phyloP scores from a whole-genome alignment of 495 filamentous ascomycete genomes.

The Wilcoxina mikolae region DNA sequence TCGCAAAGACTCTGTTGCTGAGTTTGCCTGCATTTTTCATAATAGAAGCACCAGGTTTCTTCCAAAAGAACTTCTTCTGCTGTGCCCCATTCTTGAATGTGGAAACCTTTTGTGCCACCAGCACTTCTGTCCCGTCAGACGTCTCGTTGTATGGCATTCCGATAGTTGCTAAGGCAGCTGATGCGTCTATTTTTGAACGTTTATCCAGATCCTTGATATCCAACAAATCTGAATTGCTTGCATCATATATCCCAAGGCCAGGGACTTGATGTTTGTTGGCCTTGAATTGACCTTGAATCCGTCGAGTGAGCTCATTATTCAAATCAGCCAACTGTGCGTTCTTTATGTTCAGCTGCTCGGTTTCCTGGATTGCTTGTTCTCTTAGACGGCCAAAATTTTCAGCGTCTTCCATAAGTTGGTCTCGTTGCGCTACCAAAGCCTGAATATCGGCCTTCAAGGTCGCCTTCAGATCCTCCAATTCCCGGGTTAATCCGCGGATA shows the following conservation, averaged over 20 bases:
- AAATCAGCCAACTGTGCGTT: conserved; percentile 86
- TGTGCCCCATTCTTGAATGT: conserved; percentile 22
- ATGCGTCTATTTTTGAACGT: conserved; percentile 16
- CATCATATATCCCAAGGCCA: conserved; percentile 70
- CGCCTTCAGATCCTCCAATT: conserved; percentile 72
- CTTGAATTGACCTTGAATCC: conserved; percentile 87
- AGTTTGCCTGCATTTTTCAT: conserved; percentile 90
- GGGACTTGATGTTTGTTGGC: conserved; percentile 47
- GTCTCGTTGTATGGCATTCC: not conserved
- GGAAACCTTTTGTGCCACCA: conserved; percentile 72
- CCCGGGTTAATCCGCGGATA: conserved; percentile 74
- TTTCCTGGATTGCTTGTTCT: conserved; percentile 85
- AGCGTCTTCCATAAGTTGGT: conserved; percentile 68
- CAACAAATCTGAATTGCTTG: conserved; percentile 20
- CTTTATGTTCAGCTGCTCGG: conserved; percentile 81
- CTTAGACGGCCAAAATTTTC: conserved; percentile 61
- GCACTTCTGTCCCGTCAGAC: conserved; percentile 29
- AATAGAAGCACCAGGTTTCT: conserved; percentile 83
- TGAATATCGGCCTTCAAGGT: conserved; percentile 64
- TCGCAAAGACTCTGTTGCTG: conserved; percentile 41
- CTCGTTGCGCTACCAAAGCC: conserved; percentile 66
- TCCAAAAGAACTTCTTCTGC: conserved; percentile 82
- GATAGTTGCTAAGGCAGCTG: conserved; percentile 17
- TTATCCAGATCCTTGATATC: conserved; percentile 20
- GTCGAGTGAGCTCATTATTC: conserved; percentile 87